Conservation (phyloP, 2,329 filamentous ascomycete species). For the Amauroascus verrucosus region DNA sequence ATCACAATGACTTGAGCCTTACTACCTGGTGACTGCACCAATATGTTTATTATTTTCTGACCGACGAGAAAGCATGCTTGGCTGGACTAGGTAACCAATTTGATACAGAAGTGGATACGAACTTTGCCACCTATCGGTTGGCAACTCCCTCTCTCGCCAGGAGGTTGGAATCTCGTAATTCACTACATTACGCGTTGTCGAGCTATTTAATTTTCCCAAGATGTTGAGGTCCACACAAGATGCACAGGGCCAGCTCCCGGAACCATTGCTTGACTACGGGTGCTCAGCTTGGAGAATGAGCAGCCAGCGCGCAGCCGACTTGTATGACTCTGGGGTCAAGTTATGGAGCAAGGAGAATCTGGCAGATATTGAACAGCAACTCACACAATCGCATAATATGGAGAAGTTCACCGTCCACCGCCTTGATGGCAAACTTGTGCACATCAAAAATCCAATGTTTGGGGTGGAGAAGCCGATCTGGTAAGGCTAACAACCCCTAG, state of each 20-base stretch:
- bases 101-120: too few relatives aligned
- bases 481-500: background rate
- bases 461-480: conserved; percentile 4
- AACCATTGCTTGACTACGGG: conserved; percentile 7
- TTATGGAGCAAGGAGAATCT: conserved; percentile 20
- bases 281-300: conserved; percentile 5
- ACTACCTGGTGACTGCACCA: too few relatives aligned
- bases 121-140: too few relatives aligned
- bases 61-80: too few relatives aligned
- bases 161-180: background rate
- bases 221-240: background rate
- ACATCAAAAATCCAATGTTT: conserved; percentile 16
- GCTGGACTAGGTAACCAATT: too few relatives aligned
- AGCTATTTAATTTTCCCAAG: background rate
- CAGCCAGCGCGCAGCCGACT: conserved; percentile 8
- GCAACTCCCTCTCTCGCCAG: background rate
- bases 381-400: conserved; percentile 15
- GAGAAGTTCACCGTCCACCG: conserved; percentile 22
- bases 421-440: conserved; percentile 19
- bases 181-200: background rate
- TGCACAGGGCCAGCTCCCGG: background rate
- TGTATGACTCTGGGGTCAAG: conserved; percentile 7
- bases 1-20: too few relatives aligned
- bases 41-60: too few relatives aligned
- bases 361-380: conserved; percentile 19